Percentiles rank a stretch among this genome's conserved stretches.
These are phyloP conservation scores for Canariomyces notabilis DNA, from an alignment of 2,329 filamentous ascomycete species.

Conservation along the genomic window DNA sequence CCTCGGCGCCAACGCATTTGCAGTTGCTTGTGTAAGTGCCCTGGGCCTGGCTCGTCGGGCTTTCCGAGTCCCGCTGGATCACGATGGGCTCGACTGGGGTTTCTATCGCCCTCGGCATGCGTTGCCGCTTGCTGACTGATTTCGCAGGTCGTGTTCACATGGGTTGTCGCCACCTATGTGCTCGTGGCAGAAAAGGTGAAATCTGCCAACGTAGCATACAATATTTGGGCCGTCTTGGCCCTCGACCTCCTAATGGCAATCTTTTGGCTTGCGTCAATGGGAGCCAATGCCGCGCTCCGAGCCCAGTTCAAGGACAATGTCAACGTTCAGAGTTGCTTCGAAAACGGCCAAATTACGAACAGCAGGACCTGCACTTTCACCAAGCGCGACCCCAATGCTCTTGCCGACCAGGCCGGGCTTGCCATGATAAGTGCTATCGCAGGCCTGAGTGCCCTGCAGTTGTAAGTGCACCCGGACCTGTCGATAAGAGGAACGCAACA, in stretches of 20 bases:
- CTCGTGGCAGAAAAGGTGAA: conserved; percentile 28
- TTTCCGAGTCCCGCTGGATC: too few relatives aligned
- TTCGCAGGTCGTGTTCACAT: conserved; percentile 27
- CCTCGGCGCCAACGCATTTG: conserved; percentile 25
- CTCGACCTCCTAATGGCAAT: conserved; percentile 31
- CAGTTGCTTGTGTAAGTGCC: conserved; percentile 28
- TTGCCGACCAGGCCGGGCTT: conserved; percentile 21
- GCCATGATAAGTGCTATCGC: conserved; percentile 29
- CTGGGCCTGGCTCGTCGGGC: too few relatives aligned
- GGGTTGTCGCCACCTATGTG: conserved; percentile 26
- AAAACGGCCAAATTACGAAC: conserved; percentile 28
- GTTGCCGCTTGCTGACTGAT: not conserved
- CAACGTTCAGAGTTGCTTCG: conserved; percentile 21
- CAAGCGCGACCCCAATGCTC: conserved; percentile 20
- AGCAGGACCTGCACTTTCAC: conserved; percentile 22
- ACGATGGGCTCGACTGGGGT: too few relatives aligned
- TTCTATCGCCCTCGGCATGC: not conserved
- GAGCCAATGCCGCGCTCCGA: conserved; percentile 28
- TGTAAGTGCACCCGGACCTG: conserved; percentile 18
- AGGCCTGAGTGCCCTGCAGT: conserved; percentile 28
- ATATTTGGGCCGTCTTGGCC: conserved; percentile 31
- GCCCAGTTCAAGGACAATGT: conserved; percentile 23
- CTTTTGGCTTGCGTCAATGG: conserved; percentile 32
- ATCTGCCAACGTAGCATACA: conserved; percentile 26
- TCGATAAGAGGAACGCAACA: not conserved